Base-by-base conservation (phyloP, 768 basidiomycete species). In the Gymnopilus junonius region DNA sequence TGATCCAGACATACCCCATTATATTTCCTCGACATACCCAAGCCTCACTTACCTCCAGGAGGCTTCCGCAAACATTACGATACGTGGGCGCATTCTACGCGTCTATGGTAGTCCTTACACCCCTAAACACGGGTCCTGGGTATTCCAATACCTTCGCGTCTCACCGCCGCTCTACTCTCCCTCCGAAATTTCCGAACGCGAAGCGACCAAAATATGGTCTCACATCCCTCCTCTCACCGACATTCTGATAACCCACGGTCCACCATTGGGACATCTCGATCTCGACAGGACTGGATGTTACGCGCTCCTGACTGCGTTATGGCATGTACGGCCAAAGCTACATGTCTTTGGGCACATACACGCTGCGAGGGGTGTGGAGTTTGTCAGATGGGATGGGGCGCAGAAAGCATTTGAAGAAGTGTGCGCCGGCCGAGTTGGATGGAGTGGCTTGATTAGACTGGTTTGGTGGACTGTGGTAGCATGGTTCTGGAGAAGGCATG, bases 341-440 rank as follows among this genome's bases (percentile, higher is more conserved):
- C 76, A 79, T 43, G 73, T 82, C 4, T 82, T 77, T 66, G 80
- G 82, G 1, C 82, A 82, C 55, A 77, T 82, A 5, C 82, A 83
- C 40, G 71, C 67, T 12, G 77, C 59, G 2, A 59, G 77, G 37
- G 82, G 80, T 8, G 55, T 75, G 12, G 74, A 79, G 59, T 25
- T 35, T 8, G 61, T 78, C 10, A 50, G 40, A 17, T 82, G 80
- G 80, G 69, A 69, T 39, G 53, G 59, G 8, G 71, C 69, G 3
- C 74, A 79, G 66, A 42, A 29, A 31, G 69, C 65, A 23, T 79
- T 70, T 35, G 76, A 79, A 55, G 63, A 71, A 8, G 48, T 78
- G 1, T 71, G 65, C 50, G 67, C 67, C 42, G 55, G 67, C 11
- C 23, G 46, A 40, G 35, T 8, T 31, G 54, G 64, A 31, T 67